Evolutionary conservation across 1,284 basidiomycete species (phyloP), one percentile per base, ranked within the genome.

Genomic region (Pseudozyma thailandica): DNA sequence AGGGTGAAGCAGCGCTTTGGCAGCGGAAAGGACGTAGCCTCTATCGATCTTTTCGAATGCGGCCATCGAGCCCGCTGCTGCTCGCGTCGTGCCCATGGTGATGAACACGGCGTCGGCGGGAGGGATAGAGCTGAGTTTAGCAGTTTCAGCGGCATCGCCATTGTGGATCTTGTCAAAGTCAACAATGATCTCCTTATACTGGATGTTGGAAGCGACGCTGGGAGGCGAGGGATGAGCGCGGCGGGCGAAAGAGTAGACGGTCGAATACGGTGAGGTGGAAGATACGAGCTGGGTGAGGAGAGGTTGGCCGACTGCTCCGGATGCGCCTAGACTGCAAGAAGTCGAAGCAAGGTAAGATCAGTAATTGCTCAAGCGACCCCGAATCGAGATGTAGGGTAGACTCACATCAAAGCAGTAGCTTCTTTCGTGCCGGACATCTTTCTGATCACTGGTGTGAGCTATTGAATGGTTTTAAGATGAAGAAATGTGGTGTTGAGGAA

Each of bases 1-100:
- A 15, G 44, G 25, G 9, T 84, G 80, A 71, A 86, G 88, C 3
- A 90, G 89, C 13, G 87, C 88, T 45, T 86, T 85, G 8, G 90
- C 91, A 8, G 89, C 88, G 44, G 88, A 87, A 35, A 92, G 76
- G 20, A 92, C 90, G 77, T 91, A 91, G 77, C 89, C 89, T 77
- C 89, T 84, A 27, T 92, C 91, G 68, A 92, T 91, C 83, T 87
- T 89, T 79, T 90, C 88, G 59, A 91, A 92, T 3, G 85, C 85
- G 21, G 85, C 86, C 1, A 87, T 86, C 61, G 88, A 87, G 2
- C 90, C 90, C 0, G 90, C 91, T 0, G 59, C 54, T 1, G 66
- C 74, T 5, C 70, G 58, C 1, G 74, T 78, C 0, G 75, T 78
- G 10, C 75, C 75, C 42, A 78, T 59, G 15, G 65, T 73, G 50